Evolutionary conservation across 2,329 filamentous ascomycete genomes (phyloP).

Genomic region (Plectosphaerella sp.): DNA sequence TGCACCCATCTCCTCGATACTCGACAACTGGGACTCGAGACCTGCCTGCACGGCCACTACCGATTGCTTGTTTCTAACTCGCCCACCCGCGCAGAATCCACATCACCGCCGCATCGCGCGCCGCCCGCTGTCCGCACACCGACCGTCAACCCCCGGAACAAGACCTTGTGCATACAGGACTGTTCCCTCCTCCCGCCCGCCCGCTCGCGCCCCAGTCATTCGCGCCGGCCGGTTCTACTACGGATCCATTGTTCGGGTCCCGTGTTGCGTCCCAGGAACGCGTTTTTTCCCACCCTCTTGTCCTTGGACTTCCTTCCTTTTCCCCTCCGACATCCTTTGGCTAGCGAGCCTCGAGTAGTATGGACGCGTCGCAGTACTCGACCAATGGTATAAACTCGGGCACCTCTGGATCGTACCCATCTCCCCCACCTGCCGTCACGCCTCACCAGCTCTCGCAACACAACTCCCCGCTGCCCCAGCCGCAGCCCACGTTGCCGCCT

Average conservation of each 20-base stretch:
- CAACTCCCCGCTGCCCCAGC: conserved; percentile 26
- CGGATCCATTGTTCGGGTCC: conserved; percentile 10
- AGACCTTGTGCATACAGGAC: not conserved
- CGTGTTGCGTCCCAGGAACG: conserved; percentile 2
- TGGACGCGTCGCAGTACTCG: conserved; percentile 52
- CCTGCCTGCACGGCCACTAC: not conserved
- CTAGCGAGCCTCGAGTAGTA: conserved; percentile 25
- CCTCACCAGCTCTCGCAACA: conserved; percentile 46
- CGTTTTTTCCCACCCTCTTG: conserved; percentile 4
- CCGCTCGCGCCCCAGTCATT: not conserved
- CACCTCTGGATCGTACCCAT: conserved; percentile 43
- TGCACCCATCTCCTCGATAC: conserved; percentile 9
- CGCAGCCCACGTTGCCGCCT: conserved; percentile 52
- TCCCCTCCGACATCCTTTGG: not conserved
- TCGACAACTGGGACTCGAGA: conserved; percentile 5
- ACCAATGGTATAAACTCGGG: conserved; percentile 53
- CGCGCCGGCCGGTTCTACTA: conserved; percentile 1
- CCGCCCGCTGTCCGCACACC: too few relatives aligned
- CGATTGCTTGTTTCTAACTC: conserved; percentile 4
- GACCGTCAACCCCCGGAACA: too few relatives aligned
- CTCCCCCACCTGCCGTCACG: conserved; percentile 42
- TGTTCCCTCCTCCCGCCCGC: not conserved
- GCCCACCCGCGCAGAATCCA: conserved; percentile 1
- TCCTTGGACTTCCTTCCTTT: conserved; percentile 7
- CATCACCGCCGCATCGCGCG: not conserved